Evolutionary conservation across 2,329 filamentous ascomycete genomes (phyloP), one percentile per base, ranked within the genome.

Genomic region (Aureobasidium sp.): DNA sequence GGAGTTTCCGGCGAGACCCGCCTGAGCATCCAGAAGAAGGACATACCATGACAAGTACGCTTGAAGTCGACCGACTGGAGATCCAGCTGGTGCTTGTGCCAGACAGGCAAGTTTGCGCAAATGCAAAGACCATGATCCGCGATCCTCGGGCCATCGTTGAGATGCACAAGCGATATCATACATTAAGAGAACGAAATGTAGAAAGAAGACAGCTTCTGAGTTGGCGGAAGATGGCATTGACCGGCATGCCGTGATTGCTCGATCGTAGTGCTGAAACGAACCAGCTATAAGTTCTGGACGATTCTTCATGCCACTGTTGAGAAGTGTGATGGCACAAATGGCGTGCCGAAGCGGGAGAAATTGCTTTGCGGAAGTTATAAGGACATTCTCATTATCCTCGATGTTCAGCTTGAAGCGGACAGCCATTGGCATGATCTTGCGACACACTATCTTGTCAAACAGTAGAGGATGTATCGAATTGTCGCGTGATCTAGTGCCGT

Each of bases 1-100:
- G 3, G 57, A 27, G 26, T 64, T 63, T 10, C 63, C 63, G 7
- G 60, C 63, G 26, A 59, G 27, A 9, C 51, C 59, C 9, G 63
- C 52, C 29, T 64, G 63, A 2, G 60, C 29, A 66, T 85, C 83
- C 50, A 85, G 77, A 59, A 77, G 76, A 66, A 78, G 80, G 41
- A 83, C 76, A 70, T 77, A 79, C 81, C 82, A 84, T 17, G 83
- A 70, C 8, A 84, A 74, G 65, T 80, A 61, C 10, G 59, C 46
- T 26, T 61, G 52, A 2, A 61, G n/a, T 13, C 59, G 44, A 43
- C 47, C 50, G 17, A 61, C 59, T 15, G 47, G 12, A 1, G 8
- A 3, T 9, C 37, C 47, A 15, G 59, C 17, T 17, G 37, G 24
- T 27, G 10, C 47, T 27, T 44, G 59, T 15, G 47, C 47, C n/a